Conservation (phyloP, 768 basidiomycete genomes). For the Xerocomellus amylosporus region DNA sequence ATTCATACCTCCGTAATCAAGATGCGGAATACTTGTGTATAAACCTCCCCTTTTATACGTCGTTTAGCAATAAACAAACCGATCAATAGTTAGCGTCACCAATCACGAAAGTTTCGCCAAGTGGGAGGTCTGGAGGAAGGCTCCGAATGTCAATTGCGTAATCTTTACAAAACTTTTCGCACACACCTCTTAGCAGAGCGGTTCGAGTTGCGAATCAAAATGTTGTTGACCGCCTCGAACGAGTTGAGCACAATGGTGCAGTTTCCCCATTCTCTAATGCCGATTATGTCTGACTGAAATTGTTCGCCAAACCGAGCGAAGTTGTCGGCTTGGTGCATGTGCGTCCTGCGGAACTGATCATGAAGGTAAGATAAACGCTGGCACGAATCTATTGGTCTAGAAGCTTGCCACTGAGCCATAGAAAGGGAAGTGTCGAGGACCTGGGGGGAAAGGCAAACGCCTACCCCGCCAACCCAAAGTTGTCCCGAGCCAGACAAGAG, state of each 20-base stretch:
- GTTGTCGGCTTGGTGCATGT: conserved; percentile 1
- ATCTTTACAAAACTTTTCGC: neutral
- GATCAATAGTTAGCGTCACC: neutral
- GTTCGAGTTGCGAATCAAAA: conserved; percentile 3
- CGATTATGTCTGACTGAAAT: conserved; percentile 1
- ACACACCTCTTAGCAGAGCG: neutral
- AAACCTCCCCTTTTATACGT: neutral
- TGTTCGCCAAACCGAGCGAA: conserved; percentile 4
- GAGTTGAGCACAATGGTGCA: conserved; percentile 5
- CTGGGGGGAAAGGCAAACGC: conserved; percentile 1
- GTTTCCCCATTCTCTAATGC: conserved; percentile 4
- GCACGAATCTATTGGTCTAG: neutral
- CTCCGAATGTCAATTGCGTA: neutral
- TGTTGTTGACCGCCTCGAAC: conserved; percentile 2
- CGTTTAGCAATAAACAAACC: neutral
- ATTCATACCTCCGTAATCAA: conserved; percentile 3
- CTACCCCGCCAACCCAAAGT: neutral
- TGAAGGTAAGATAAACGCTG: neutral
- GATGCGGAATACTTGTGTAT: conserved; percentile 3
- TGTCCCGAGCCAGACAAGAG: neutral
- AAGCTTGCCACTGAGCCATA: conserved; percentile 2
- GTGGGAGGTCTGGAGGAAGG: neutral
- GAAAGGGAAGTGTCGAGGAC: neutral
- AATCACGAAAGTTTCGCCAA: conserved; percentile 2
- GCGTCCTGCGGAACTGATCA: conserved; percentile 4